Conservation (phyloP, 305 asterid genomes). For the Euphrasia arctica region DNA sequence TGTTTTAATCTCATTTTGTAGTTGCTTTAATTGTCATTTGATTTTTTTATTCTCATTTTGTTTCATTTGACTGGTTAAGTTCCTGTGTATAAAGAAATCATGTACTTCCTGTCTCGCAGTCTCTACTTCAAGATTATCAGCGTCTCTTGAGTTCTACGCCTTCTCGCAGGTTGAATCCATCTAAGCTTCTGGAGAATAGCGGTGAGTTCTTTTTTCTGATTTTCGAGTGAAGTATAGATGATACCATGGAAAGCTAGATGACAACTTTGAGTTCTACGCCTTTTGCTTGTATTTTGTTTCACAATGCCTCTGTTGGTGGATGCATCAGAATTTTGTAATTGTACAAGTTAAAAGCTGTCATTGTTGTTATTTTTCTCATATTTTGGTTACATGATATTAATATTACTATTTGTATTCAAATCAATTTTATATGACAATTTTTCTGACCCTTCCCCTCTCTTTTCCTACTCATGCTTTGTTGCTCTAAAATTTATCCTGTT, state of each 20-base stretch:
- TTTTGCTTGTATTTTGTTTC: conserved; percentile 15
- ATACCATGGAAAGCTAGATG: conserved; percentile 9
- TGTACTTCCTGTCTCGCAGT: conserved; percentile 59
- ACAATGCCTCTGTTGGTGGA: conserved; percentile 16
- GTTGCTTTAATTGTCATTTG: conserved; percentile 27
- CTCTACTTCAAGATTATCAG: conserved; percentile 99
- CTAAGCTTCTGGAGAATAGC: conserved; percentile 93
- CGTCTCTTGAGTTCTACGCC: conserved; percentile 94
- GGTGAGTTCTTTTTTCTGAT: conserved; percentile 50
- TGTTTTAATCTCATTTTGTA: conserved; percentile 18
- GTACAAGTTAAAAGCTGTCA: conserved; percentile 12
- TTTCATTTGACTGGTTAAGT: conserved; percentile 25
- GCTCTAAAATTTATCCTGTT: background rate
- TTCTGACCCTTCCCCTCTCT: background rate
- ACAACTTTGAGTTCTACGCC: conserved; percentile 19
- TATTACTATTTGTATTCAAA: conserved; percentile 1
- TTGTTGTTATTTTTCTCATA: conserved; percentile 3
- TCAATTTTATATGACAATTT: conserved; percentile 17
- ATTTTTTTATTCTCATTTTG: background rate
- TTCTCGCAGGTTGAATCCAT: conserved; percentile 95
- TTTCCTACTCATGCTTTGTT: conserved; percentile 4
- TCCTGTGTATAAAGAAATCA: conserved; percentile 34
- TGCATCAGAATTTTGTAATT: conserved; percentile 15
- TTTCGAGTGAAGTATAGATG: conserved; percentile 8
- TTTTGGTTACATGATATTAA: background rate